Base-by-base conservation (phyloP, 2,329 filamentous ascomycete species). In the Hypoxylon sp. region DNA sequence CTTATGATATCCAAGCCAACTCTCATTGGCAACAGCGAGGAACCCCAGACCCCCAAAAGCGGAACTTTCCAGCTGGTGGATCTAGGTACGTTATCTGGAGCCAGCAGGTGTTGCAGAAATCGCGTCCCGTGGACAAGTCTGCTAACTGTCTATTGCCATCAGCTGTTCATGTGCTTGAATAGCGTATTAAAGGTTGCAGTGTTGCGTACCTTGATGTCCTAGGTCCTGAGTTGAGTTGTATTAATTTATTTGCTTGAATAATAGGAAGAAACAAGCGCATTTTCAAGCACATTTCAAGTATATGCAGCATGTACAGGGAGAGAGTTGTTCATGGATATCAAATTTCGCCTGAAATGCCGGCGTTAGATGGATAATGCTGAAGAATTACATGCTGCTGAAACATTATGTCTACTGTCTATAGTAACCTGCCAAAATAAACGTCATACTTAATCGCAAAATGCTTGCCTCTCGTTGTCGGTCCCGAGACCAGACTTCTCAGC, bases 401-500 rank as follows among this genome's bases (percentile, higher is more conserved):
- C n/a, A 36, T 36, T 38, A 36, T 38, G 13, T 30, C 20, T 26
- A 23, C 37, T 23, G 13, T 56, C 48, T 53, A 56, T 49, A 42
- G 21, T 41, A 38, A 17, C 43, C 19, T 29, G 26, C 48, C 19
- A 43, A 51, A 59, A n/a, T 9, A 5, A 25, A 59, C 53, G 30
- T 49, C 53, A 21, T 31, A 41, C 19, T 46, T 7, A 57, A 51
- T 51, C 26, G 55, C 55, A 53, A 26, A 60, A 59, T 35, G 46
- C 43, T 27, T 60, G 51, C 11, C 36, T 44, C 47, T 40, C 46
- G 20, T 49, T 54, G 13, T 56, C 51, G 9, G 27, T 46, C 11
- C 32, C 51, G 7, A 53, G 23, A 20, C 37, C 35, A 25, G 49
- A 27, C 45, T 61, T 63, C 44, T 66, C 54, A 11, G 55, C 45